phyloP scores from a whole-genome alignment of 805 yeast genomes.

The Candida tammaniensis region DNA sequence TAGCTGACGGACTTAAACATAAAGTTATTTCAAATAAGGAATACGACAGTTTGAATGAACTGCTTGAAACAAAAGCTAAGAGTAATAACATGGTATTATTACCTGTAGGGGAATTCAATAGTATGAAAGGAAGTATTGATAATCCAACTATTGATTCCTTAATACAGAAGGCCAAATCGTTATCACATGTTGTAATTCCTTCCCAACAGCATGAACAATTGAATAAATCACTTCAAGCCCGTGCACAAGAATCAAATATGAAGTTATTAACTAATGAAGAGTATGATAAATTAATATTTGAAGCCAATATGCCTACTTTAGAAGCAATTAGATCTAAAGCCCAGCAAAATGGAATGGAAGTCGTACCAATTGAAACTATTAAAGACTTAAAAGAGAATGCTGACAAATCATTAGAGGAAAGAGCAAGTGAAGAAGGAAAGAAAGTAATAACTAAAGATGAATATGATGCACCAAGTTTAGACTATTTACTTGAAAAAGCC shows the following conservation, averaged over 20 bases:
- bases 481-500: slow-evolving; percentile 13
- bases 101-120: slow-evolving; percentile 25
- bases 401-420: slow-evolving; percentile 14
- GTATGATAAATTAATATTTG: slow-evolving; percentile 29
- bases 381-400: slow-evolving; percentile 12
- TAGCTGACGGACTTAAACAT: slow-evolving; percentile 14
- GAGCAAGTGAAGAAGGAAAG: slow-evolving; percentile 17
- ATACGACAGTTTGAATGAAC: slow-evolving; percentile 3
- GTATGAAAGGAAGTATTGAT: slow-evolving; percentile 17
- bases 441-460: slow-evolving; percentile 17
- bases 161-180: slow-evolving; percentile 17
- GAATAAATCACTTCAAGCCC: slow-evolving; percentile 24
- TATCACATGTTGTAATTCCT: slow-evolving; percentile 9
- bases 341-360: slow-evolving; percentile 23
- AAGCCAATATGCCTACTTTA: slow-evolving; percentile 27
- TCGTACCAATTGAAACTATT: slow-evolving; percentile 25
- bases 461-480: slow-evolving; percentile 15
- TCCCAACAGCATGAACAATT: slow-evolving; percentile 10
- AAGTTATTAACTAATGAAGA: slow-evolving; percentile 16
- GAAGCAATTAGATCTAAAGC: slow-evolving; percentile 26
- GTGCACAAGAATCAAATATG: slow-evolving; percentile 18
- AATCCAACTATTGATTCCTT: slow-evolving; percentile 29
- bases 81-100: slow-evolving; percentile 19
- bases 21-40: slow-evolving; percentile 15
- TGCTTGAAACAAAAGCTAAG: slow-evolving; percentile 19